phyloP scores from a whole-genome alignment of 768 basidiomycete genomes.

The Asterophora lycoperdoides region DNA sequence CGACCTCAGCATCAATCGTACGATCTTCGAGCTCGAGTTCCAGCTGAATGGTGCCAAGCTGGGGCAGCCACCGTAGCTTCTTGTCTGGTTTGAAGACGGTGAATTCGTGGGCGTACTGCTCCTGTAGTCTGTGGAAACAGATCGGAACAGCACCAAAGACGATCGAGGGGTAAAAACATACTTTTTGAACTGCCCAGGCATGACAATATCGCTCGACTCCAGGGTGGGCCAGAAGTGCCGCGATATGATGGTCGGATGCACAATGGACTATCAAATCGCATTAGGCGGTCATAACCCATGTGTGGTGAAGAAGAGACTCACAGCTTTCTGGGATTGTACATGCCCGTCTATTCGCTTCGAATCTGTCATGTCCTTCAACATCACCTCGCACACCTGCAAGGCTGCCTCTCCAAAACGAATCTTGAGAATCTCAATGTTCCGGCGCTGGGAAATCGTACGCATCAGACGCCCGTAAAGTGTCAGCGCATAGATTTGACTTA shows the following conservation, averaged over 20 bases:
- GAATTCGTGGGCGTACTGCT: constrained; percentile 73
- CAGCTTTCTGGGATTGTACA: constrained; percentile 69
- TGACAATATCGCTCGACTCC: constrained; percentile 62
- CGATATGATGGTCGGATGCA: constrained; percentile 91
- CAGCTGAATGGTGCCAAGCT: constrained; percentile 80
- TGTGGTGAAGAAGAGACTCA: constrained; percentile 30
- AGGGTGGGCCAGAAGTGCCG: constrained; percentile 93
- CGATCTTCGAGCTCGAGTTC: constrained; percentile 84
- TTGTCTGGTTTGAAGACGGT: constrained; percentile 90
- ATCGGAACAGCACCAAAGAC: not conserved
- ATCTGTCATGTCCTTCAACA: constrained; percentile 96
- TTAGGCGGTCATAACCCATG: not conserved
- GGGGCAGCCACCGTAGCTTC: constrained; percentile 81
- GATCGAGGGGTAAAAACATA: constrained; percentile 32
- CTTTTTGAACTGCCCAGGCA: constrained; percentile 85
- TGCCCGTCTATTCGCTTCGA: constrained; percentile 87
- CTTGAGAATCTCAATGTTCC: constrained; percentile 92
- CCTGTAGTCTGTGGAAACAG: constrained; percentile 52
- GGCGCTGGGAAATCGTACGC: constrained; percentile 47
- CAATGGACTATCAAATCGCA: constrained; percentile 44
- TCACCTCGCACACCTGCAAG: constrained; percentile 94
- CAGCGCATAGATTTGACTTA: constrained; percentile 15
- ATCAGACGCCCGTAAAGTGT: constrained; percentile 1
- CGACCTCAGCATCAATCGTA: constrained; percentile 66
- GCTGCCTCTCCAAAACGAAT: constrained; percentile 92